Percentiles rank a stretch among this genome's conserved stretches.
Conservation (phyloP, 257 asterid genomes). For the Solanum bulbocastanum region DNA sequence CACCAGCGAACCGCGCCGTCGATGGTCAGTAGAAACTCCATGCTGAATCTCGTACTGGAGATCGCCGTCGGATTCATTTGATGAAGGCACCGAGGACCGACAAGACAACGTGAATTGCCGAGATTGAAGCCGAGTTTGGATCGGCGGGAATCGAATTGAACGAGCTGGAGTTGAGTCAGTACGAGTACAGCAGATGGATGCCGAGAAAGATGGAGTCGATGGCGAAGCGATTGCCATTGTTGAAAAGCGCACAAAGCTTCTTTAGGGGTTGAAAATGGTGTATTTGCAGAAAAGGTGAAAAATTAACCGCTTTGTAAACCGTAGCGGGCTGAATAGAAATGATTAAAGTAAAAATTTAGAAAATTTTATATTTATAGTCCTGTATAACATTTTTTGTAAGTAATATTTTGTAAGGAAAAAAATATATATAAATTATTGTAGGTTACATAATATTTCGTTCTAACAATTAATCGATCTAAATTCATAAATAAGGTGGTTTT, state of each 20-base stretch:
- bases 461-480: too few species aligned
- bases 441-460: too few species aligned
- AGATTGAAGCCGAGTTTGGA: slow-evolving; percentile 6
- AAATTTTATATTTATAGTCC: too few species aligned
- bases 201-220: slow-evolving; percentile 40
- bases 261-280: background rate
- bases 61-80: slow-evolving; percentile 30
- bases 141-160: slow-evolving; percentile 10
- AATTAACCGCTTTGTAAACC: background rate
- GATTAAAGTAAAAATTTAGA: too few species aligned
- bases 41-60: slow-evolving; percentile 48
- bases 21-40: slow-evolving; percentile 12
- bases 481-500: too few species aligned
- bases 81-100: slow-evolving; percentile 11
- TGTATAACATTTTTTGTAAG: too few species aligned
- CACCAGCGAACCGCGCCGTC: slow-evolving; percentile 46
- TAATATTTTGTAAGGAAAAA: too few species aligned
- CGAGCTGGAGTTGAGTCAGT: slow-evolving; percentile 13
- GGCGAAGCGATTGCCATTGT: slow-evolving; percentile 74
- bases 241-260: background rate
- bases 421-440: too few species aligned
- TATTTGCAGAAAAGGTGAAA: background rate
- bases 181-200: slow-evolving; percentile 25
- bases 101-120: slow-evolving; percentile 10
- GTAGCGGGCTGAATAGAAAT: background rate